Evolutionary conservation across 257 asterid species (phyloP).

Genomic region (Euphrasia confusa): DNA sequence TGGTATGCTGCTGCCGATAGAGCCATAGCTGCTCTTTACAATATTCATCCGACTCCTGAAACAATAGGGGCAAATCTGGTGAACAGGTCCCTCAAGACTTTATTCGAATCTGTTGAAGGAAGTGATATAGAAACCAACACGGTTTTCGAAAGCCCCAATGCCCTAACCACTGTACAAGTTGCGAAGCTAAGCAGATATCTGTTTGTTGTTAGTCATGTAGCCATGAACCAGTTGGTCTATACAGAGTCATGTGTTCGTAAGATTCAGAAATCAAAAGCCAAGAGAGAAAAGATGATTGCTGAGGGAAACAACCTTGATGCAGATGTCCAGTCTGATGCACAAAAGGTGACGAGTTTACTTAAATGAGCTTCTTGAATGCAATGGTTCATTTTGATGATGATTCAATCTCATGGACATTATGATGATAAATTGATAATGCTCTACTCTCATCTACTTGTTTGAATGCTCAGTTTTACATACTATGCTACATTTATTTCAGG

Average conservation of each 20-base stretch:
- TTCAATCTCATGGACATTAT: constrained; percentile 4
- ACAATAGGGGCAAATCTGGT: constrained; percentile 61
- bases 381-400: no score
- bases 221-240: constrained; percentile 86
- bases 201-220: constrained; percentile 75
- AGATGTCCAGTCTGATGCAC: constrained; percentile 35
- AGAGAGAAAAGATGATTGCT: constrained; percentile 56
- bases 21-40: constrained; percentile 75
- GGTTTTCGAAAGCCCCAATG: constrained; percentile 34
- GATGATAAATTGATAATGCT: constrained; percentile 20
- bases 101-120: constrained; percentile 42
- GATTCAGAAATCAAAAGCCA: constrained; percentile 72
- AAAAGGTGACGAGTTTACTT: constrained; percentile 39
- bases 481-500: constrained; percentile 38
- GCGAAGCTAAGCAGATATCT: constrained; percentile 65
- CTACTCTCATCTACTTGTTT: constrained; percentile 18
- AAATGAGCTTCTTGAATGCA: no score
- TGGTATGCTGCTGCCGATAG: constrained; percentile 93
- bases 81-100: constrained; percentile 67
- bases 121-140: constrained; percentile 41
- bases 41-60: constrained; percentile 89
- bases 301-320: constrained; percentile 38
- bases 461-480: constrained; percentile 18
- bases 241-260: constrained; percentile 68
- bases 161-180: constrained; percentile 53